Evolutionary conservation across 192 early-diverging fungal species (phyloP).

Genomic region (Podila minutissima): DNA sequence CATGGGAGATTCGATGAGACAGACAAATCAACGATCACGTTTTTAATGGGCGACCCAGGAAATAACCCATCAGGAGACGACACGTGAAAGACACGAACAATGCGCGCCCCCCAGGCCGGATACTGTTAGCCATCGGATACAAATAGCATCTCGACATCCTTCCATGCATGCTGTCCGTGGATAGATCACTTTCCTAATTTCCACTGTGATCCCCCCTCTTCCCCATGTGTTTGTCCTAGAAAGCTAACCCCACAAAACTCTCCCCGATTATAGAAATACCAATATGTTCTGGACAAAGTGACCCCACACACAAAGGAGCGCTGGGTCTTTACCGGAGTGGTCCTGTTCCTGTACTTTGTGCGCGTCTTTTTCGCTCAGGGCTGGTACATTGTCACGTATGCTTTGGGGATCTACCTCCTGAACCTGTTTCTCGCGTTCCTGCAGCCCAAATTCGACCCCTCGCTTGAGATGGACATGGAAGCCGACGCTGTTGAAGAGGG

Average conservation of each 20-base stretch:
- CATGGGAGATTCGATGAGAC: no score
- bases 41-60: no score
- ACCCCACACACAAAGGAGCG: slow-evolving; percentile 83
- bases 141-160: no score
- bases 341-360: slow-evolving; percentile 77
- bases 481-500: slow-evolving; percentile 74
- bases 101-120: no score
- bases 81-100: no score
- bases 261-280: slow-evolving; percentile 66
- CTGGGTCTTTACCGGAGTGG: slow-evolving; percentile 75
- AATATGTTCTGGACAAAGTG: slow-evolving; percentile 83
- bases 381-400: slow-evolving; percentile 98
- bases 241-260: neutral
- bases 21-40: no score
- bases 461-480: slow-evolving; percentile 75
- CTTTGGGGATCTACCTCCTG: slow-evolving; percentile 91
- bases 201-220: no score
- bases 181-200: no score
- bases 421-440: slow-evolving; percentile 97
- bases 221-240: neutral
- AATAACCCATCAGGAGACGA: no score
- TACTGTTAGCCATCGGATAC: no score
- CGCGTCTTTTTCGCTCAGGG: slow-evolving; percentile 86
- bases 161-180: no score
- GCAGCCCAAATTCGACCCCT: slow-evolving; percentile 97